Conservation (phyloP, 768 basidiomycete genomes). For the Termitomyces sp. region DNA sequence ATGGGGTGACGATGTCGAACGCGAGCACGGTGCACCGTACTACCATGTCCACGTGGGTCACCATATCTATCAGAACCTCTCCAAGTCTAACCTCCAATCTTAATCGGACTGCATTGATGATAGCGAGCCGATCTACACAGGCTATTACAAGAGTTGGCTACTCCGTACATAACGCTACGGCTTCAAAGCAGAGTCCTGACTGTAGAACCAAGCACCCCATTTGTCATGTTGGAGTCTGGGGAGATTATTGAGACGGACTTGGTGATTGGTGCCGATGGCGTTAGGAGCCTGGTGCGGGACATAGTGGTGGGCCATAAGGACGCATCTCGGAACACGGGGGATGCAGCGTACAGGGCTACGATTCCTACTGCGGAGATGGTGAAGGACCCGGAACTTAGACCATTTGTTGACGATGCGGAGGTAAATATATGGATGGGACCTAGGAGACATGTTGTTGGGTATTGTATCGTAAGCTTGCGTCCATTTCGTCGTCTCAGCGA, state of each 20-base stretch:
- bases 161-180: conserved; percentile 31
- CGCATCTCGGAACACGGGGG: conserved; percentile 51
- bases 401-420: conserved; percentile 46
- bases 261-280: conserved; percentile 46
- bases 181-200: conserved; percentile 20
- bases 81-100: background rate
- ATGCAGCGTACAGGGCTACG: conserved; percentile 58
- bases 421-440: conserved; percentile 64
- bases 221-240: conserved; percentile 37
- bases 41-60: conserved; percentile 31
- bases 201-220: conserved; percentile 2
- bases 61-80: background rate
- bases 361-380: conserved; percentile 42
- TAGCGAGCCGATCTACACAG: conserved; percentile 47
- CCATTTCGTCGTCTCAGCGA: no score
- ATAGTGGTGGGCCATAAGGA: conserved; percentile 45
- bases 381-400: conserved; percentile 46
- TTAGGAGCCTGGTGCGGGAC: conserved; percentile 45
- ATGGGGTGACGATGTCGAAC: conserved; percentile 23
- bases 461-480: conserved; percentile 27
- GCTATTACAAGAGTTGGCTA: conserved; percentile 26
- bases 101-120: conserved; percentile 14
- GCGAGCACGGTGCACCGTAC: conserved; percentile 28
- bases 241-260: conserved; percentile 39
- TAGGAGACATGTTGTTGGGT: conserved; percentile 30